These are phyloP conservation scores for Pseudonectria buxi DNA, from an alignment of 2,329 filamentous ascomycete species.

Conservation along the genomic window DNA sequence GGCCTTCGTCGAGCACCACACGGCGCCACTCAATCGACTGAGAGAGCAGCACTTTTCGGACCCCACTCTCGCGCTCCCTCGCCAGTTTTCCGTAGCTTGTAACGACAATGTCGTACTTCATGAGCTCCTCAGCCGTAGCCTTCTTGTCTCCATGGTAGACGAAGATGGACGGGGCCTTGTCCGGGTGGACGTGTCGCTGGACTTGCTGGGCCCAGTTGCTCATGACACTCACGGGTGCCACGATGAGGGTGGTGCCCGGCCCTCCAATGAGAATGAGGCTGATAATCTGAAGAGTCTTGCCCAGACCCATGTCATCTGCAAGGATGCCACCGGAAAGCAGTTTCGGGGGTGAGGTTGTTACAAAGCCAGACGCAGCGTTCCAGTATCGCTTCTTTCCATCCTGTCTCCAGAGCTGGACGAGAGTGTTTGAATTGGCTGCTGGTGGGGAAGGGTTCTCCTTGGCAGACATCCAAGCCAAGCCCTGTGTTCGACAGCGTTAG, in stretches of 20 bases:
- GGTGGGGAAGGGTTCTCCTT: slow-evolving; percentile 69
- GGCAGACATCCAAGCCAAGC: slow-evolving; percentile 71
- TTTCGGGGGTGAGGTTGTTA: slow-evolving; percentile 47
- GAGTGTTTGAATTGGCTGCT: slow-evolving; percentile 46
- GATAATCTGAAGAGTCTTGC: slow-evolving; percentile 83
- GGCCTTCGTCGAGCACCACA: slow-evolving; percentile 76
- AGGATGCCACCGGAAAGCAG: slow-evolving; percentile 77
- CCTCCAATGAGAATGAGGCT: slow-evolving; percentile 60
- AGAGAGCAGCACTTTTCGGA: slow-evolving; percentile 33
- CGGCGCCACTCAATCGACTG: slow-evolving; percentile 60
- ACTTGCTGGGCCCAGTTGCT: slow-evolving; percentile 86
- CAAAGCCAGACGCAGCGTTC: slow-evolving; percentile 56
- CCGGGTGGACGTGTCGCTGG: slow-evolving; percentile 58
- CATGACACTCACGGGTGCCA: slow-evolving; percentile 80
- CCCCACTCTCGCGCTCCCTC: slow-evolving; percentile 50
- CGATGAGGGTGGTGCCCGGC: slow-evolving; percentile 63
- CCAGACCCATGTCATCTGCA: slow-evolving; percentile 85
- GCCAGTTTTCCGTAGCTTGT: slow-evolving; percentile 77
- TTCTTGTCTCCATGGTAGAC: slow-evolving; percentile 67
- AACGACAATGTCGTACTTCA: slow-evolving; percentile 67
- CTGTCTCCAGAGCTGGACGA: slow-evolving; percentile 72
- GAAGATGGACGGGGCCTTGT: slow-evolving; percentile 58
- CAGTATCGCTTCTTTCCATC: slow-evolving; percentile 45
- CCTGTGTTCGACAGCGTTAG: slow-evolving; percentile 43
- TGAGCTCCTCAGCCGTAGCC: slow-evolving; percentile 49